Percentiles rank a stretch among this genome's conserved stretches.
These are phyloP conservation scores for Dothistroma septosporum DNA, from an alignment of 2,329 filamentous ascomycete species.

Conservation along the genomic window DNA sequence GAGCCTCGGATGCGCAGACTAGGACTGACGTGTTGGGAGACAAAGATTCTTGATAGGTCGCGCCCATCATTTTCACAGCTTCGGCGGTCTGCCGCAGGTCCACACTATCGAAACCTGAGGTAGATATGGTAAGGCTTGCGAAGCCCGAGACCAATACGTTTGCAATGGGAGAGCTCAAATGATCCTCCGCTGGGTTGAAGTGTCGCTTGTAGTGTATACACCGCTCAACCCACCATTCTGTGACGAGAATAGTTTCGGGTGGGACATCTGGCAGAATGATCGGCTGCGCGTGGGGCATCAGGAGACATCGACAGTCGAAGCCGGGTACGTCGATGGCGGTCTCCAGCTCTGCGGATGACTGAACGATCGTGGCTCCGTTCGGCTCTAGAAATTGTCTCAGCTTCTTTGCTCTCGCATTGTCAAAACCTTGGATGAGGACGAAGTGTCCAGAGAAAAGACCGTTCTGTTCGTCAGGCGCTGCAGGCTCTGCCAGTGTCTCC, in stretches of 20 bases:
- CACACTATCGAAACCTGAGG: constrained; percentile 48
- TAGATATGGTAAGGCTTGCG: constrained; percentile 57
- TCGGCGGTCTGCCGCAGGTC: constrained; percentile 82
- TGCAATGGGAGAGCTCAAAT: constrained; percentile 73
- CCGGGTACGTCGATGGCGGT: constrained; percentile 13
- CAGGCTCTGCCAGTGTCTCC: neutral
- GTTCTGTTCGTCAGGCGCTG: constrained; percentile 7
- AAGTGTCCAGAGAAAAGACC: constrained; percentile 32
- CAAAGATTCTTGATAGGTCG: constrained; percentile 73
- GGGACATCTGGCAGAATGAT: constrained; percentile 25
- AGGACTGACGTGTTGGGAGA: constrained; percentile 69
- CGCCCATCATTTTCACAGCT: constrained; percentile 66
- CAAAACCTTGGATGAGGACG: constrained; percentile 30
- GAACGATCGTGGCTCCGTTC: constrained; percentile 32
- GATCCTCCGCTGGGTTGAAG: constrained; percentile 63
- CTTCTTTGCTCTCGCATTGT: constrained; percentile 16
- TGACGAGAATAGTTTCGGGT: constrained; percentile 53
- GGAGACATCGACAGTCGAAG: constrained; percentile 23
- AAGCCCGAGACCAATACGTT: constrained; percentile 53
- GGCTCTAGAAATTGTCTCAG: constrained; percentile 25
- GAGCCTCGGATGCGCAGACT: constrained; percentile 53
- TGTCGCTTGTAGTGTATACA: constrained; percentile 75
- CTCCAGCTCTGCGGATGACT: constrained; percentile 22
- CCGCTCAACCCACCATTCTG: constrained; percentile 89
- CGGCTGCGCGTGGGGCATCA: constrained; percentile 34